Evolutionary conservation across 352 stramenopile genomes (phyloP).

Genomic region (Globisporangium mamillatum): DNA sequence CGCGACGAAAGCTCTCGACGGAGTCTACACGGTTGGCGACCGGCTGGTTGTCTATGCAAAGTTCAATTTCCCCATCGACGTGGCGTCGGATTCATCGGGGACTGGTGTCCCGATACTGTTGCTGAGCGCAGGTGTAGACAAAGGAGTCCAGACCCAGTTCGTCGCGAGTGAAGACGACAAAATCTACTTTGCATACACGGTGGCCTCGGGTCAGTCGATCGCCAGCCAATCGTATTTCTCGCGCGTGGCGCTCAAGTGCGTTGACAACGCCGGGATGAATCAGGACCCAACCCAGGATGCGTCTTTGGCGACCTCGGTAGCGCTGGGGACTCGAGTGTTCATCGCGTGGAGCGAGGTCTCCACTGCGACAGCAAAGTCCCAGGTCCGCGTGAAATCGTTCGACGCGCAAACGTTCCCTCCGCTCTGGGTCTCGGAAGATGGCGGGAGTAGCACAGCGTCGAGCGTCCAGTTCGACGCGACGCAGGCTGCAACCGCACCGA

Average conservation of each 20-base stretch:
- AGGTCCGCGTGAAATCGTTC: slow-evolving; percentile 51
- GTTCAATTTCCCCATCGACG: slow-evolving; percentile 37
- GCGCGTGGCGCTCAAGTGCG: slow-evolving; percentile 41
- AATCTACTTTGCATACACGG: slow-evolving; percentile 53
- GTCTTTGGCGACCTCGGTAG: slow-evolving; percentile 17
- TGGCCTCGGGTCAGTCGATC: slow-evolving; percentile 41
- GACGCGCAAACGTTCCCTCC: slow-evolving; percentile 31
- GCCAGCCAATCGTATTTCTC: slow-evolving; percentile 38
- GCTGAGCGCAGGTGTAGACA: slow-evolving; percentile 36
- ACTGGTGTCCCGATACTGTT: slow-evolving; percentile 36
- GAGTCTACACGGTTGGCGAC: slow-evolving; percentile 54
- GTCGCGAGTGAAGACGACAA: slow-evolving; percentile 35
- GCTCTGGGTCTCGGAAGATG: slow-evolving; percentile 43
- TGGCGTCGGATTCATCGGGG: slow-evolving; percentile 15
- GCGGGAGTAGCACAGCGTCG: slow-evolving; percentile 19
- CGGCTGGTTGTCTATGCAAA: slow-evolving; percentile 33
- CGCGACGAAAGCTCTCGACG: slow-evolving; percentile 33
- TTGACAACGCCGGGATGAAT: slow-evolving; percentile 45
- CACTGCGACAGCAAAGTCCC: slow-evolving; percentile 13
- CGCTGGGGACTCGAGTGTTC: slow-evolving; percentile 36
- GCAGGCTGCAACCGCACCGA: slow-evolving; percentile 34
- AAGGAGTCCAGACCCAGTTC: slow-evolving; percentile 22
- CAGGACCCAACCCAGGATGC: slow-evolving; percentile 33
- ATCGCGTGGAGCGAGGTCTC: slow-evolving; percentile 50
- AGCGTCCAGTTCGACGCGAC: slow-evolving; percentile 44